Base-by-base conservation (phyloP, 2,329 filamentous ascomycete genomes). In the Monilinia fructicola region DNA sequence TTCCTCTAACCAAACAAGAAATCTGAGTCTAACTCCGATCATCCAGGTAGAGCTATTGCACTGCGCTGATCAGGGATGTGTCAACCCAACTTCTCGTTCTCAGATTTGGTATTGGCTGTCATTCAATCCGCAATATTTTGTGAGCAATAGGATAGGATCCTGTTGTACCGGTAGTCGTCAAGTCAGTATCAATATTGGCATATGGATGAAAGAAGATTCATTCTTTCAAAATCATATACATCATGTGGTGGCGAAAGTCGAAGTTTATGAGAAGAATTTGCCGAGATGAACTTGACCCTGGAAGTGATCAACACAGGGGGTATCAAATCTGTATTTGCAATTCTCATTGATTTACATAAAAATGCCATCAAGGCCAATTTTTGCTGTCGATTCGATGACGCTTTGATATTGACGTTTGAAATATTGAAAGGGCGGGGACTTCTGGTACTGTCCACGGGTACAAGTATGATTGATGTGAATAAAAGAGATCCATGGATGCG, bases 271-370 rank as follows among this genome's bases (percentile, higher is more conserved):
- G 28, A 38, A 42, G 35, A 9, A 16, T 21, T 12, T 18, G 21
- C 11, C 26, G 26, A 48, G 42, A 60, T 60, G n/a, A 38, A 48
- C n/a, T 38, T 3, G 1, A 12, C 58, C 58, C 6, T 38, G 55
- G n/a, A 60, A 23, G 38, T 60, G 58, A 60, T 60, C 21, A 50
- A 48, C 58, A 38, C 58, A 26, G 58, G 58, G 58, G 23, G 35
- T 26, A 28, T 48, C 2, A 38, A 60, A 50, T 50, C 58, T 60
- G 28, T 16, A 35, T 60, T 50, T 6, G 31, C 44, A 60, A 48
- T 48, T 60, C 42, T 28, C 26, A 46, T 46, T 21, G 26, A 58
- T 46, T 35, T n/a, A 23, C 10, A 46, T 10, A 10, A 59, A 54
- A 28, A 58, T 60, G 28, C 56, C 42, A 60, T 60, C 23, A 23